Conservation (phyloP, 2,329 filamentous ascomycete species). For the Talaromyces sp. region DNA sequence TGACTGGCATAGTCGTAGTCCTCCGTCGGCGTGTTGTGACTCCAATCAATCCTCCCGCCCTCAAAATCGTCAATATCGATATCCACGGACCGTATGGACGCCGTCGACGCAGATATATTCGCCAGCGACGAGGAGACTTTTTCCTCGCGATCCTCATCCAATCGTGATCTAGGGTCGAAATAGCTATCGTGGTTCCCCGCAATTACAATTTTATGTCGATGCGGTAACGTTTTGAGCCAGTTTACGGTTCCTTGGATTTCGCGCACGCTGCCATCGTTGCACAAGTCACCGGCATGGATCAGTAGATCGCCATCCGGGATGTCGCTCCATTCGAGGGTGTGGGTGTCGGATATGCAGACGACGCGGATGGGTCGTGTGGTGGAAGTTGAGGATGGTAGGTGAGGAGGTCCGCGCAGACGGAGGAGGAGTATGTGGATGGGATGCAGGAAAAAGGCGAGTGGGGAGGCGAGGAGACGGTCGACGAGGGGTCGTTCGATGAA, state of each 20-base stretch:
- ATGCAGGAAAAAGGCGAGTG: conserved; percentile 61
- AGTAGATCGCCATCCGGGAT: conserved; percentile 74
- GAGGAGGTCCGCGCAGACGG: conserved; percentile 64
- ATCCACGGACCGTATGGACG: conserved; percentile 37
- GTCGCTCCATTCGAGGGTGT: conserved; percentile 53
- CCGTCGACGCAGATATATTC: conserved; percentile 32
- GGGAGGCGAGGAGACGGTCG: conserved; percentile 65
- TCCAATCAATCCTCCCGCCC: conserved; percentile 53
- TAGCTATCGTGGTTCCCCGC: conserved; percentile 87
- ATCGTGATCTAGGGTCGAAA: conserved; percentile 66
- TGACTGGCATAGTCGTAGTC: conserved; percentile 39
- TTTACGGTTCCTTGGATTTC: conserved; percentile 80
- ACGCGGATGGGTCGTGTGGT: conserved; percentile 61
- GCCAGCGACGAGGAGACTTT: conserved; percentile 23
- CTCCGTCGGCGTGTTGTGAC: neutral
- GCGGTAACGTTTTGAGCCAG: conserved; percentile 73
- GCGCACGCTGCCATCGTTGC: conserved; percentile 64
- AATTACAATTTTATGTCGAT: conserved; percentile 76
- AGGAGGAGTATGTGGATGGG: conserved; percentile 63
- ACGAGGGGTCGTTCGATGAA: conserved; percentile 52
- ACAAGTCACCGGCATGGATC: conserved; percentile 85
- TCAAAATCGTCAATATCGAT: conserved; percentile 44
- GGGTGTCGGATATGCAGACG: conserved; percentile 88
- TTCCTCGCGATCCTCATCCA: conserved; percentile 51
- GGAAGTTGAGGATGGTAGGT: conserved; percentile 50